Conservation (phyloP, 2,329 filamentous ascomycete genomes). For the Claviceps sorghi region DNA sequence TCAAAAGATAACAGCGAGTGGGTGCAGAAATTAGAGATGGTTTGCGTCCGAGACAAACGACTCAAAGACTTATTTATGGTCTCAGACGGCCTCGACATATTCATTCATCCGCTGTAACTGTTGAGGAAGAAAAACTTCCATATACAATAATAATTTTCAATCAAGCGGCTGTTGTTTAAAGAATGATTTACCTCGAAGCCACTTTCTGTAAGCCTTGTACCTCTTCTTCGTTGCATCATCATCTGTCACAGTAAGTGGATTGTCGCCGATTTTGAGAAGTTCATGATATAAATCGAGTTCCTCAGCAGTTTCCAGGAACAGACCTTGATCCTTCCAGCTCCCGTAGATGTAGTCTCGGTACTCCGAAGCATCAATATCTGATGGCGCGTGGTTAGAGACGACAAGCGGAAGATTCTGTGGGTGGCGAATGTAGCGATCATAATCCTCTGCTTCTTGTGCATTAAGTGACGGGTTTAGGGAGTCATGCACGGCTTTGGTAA, state of each 20-base stretch:
- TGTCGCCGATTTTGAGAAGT: conserved; percentile 61
- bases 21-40: not conserved
- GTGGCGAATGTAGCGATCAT: conserved; percentile 76
- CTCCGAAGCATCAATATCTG: conserved; percentile 45
- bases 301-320: conserved; percentile 34
- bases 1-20: not conserved
- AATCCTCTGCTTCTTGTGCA: conserved; percentile 65
- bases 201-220: conserved; percentile 93
- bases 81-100: not conserved
- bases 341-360: conserved; percentile 70
- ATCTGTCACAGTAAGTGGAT: conserved; percentile 74
- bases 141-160: conserved; percentile 16
- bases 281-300: conserved; percentile 51
- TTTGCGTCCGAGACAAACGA: not conserved
- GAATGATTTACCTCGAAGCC: conserved; percentile 85
- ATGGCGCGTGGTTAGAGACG: conserved; percentile 50
- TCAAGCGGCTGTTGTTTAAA: conserved; percentile 76
- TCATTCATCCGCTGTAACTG: not conserved
- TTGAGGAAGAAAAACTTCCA: not conserved
- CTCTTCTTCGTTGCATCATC: conserved; percentile 84
- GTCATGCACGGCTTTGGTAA: conserved; percentile 71
- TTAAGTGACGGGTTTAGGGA: conserved; percentile 76
- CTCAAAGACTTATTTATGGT: not conserved
- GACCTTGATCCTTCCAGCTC: conserved; percentile 44
- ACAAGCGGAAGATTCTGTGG: conserved; percentile 80